phyloP scores from a whole-genome alignment of 179 eudicot species.

The Beta corolliflora region DNA sequence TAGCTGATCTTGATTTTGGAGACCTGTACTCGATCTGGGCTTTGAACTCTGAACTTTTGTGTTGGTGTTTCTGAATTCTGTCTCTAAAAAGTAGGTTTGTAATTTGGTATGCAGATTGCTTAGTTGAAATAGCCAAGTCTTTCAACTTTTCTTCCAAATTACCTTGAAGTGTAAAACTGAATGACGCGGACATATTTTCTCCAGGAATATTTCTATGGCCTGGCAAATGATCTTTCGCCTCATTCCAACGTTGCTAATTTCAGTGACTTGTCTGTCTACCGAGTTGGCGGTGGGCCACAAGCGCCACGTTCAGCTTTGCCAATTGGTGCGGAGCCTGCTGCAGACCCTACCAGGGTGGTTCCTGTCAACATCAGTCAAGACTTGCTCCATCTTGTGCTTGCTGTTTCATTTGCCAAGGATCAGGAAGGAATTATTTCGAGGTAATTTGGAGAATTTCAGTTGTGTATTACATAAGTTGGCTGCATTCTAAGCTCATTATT shows the following conservation, averaged over 20 bases:
- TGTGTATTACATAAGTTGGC: background rate
- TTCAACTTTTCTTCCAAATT: background rate
- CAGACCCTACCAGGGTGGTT: conserved; percentile 82
- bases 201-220: conserved; percentile 97
- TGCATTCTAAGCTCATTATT: background rate
- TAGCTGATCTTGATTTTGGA: background rate
- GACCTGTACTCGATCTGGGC: background rate
- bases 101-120: background rate
- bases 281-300: conserved; percentile 94
- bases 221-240: conserved; percentile 85
- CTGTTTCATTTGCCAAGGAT: conserved; percentile 91
- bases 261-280: conserved; percentile 67
- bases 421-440: conserved; percentile 83
- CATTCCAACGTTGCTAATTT: conserved; percentile 80
- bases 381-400: conserved; percentile 77
- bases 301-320: conserved; percentile 99
- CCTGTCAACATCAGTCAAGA: conserved; percentile 71
- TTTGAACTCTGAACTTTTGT: background rate
- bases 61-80: background rate
- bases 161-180: conserved; percentile 1
- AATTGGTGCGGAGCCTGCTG: conserved; percentile 93
- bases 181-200: conserved; percentile 9
- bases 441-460: conserved; percentile 31
- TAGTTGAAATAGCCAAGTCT: background rate
- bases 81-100: background rate